Percentiles rank a stretch among this genome's conserved stretches.
Evolutionary conservation across 73 alveolate species (phyloP).

Genomic region (Loxodes magnus): DNA sequence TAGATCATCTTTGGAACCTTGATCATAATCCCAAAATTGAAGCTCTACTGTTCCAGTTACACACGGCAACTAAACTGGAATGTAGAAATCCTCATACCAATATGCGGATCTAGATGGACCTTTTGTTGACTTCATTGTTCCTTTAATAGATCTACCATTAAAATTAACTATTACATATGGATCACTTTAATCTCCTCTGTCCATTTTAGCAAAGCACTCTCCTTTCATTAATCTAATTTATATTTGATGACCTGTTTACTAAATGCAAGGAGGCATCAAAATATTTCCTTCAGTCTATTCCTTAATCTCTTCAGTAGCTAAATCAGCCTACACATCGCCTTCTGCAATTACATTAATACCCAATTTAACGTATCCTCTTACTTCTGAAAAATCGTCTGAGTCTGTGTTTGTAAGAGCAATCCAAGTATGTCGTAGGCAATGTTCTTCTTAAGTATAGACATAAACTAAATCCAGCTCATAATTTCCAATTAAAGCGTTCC

Average conservation of each 20-base stretch:
- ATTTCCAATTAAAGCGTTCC: conserved; percentile 63
- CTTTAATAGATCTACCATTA: conserved; percentile 31
- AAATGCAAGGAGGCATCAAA: conserved; percentile 78
- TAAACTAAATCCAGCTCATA: conserved; percentile 81
- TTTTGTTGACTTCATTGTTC: conserved; percentile 37
- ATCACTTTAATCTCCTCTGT: conserved; percentile 36
- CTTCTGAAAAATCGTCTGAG: conserved; percentile 58
- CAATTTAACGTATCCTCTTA: conserved; percentile 78
- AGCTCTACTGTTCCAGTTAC: conserved; percentile 29
- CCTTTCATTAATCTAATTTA: conserved; percentile 56
- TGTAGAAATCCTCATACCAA: conserved; percentile 20
- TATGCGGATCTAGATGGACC: conserved; percentile 18
- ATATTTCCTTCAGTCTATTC: conserved; percentile 39
- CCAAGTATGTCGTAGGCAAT: conserved; percentile 79
- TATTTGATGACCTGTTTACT: conserved; percentile 53
- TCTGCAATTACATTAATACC: conserved; percentile 59
- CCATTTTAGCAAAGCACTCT: conserved; percentile 72
- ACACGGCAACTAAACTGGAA: conserved; percentile 44
- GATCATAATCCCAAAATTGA: conserved; percentile 36
- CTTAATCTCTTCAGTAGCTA: neutral
- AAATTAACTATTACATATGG: conserved; percentile 51
- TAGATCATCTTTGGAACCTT: neutral
- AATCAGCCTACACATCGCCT: conserved; percentile 62
- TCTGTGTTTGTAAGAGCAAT: conserved; percentile 82
- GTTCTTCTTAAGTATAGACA: conserved; percentile 71